These are phyloP conservation scores for Fusarium setosum DNA, from an alignment of 2,329 filamentous ascomycete genomes.

Conservation along the genomic window DNA sequence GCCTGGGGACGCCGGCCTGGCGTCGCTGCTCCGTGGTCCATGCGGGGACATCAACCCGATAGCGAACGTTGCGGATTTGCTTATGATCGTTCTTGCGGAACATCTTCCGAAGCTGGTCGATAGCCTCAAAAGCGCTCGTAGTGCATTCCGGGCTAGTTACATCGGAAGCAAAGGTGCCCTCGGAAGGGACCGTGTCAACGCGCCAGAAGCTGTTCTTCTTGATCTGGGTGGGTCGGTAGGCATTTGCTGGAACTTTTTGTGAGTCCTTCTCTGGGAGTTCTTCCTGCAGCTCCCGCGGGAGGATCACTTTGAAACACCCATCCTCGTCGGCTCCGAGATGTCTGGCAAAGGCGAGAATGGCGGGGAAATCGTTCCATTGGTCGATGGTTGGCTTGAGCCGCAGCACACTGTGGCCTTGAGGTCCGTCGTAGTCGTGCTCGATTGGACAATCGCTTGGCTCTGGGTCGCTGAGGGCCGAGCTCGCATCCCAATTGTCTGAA, in stretches of 20 bases:
- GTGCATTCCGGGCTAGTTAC: slow-evolving; percentile 38
- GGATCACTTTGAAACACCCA: slow-evolving; percentile 53
- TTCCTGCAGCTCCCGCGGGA: slow-evolving; percentile 47
- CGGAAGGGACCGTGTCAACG: slow-evolving; percentile 48
- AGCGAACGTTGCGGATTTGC: slow-evolving; percentile 52
- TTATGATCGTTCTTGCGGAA: slow-evolving; percentile 50
- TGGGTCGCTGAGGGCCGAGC: slow-evolving; percentile 41
- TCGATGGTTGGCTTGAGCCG: slow-evolving; percentile 48
- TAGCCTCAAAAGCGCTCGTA: slow-evolving; percentile 40
- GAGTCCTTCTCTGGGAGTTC: slow-evolving; percentile 47
- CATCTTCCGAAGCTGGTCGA: slow-evolving; percentile 49
- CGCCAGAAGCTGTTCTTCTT: slow-evolving; percentile 51
- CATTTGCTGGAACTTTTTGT: slow-evolving; percentile 48
- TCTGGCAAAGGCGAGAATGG: slow-evolving; percentile 48
- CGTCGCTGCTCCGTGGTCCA: slow-evolving; percentile 50
- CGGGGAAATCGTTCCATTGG: slow-evolving; percentile 52
- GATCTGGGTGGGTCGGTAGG: slow-evolving; percentile 50
- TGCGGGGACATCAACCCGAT: slow-evolving; percentile 52
- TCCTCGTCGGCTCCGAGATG: slow-evolving; percentile 46
- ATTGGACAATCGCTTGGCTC: slow-evolving; percentile 35
- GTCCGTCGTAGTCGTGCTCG: slow-evolving; percentile 47
- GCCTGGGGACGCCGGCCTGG: slow-evolving; percentile 50
- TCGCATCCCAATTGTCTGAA: slow-evolving; percentile 28
- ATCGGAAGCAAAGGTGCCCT: slow-evolving; percentile 47
- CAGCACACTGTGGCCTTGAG: slow-evolving; percentile 45